Evolutionary conservation across 1,284 basidiomycete species (phyloP).

Genomic region (Pyrrhoderma lamaoense): DNA sequence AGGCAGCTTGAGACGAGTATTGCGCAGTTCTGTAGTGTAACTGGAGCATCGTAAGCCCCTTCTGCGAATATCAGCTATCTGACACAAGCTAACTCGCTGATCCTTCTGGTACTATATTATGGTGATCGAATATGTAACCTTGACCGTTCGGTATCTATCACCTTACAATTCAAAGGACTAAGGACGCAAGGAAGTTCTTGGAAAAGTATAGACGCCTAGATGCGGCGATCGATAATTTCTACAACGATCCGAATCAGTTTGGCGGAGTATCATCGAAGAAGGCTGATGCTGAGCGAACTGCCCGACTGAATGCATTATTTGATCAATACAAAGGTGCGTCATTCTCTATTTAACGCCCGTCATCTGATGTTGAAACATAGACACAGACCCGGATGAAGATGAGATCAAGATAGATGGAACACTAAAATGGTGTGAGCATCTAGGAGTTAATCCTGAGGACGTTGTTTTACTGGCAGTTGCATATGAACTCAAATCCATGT

Average conservation of each 20-base stretch:
- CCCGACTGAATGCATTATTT: conserved; percentile 55
- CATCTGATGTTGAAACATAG: not conserved
- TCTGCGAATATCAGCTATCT: conserved; percentile 1
- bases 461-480: conserved; percentile 72
- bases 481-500: conserved; percentile 66
- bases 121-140: not conserved
- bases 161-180: conserved; percentile 33
- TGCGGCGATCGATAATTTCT: conserved; percentile 70
- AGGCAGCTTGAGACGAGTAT: conserved; percentile 39
- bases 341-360: not conserved
- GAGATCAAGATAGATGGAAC: conserved; percentile 71
- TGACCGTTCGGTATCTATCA: conserved; percentile 10
- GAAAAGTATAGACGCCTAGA: conserved; percentile 69
- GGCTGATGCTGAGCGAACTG: conserved; percentile 5
- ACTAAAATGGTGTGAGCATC: conserved; percentile 61
- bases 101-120: conserved; percentile 1
- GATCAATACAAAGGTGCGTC: conserved; percentile 71
- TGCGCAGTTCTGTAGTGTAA: conserved; percentile 56
- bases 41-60: conserved; percentile 58
- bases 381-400: conserved; percentile 46
- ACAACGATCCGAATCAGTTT: conserved; percentile 40
- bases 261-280: conserved; percentile 31
- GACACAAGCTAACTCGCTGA: conserved; percentile 11
- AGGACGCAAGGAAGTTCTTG: conserved; percentile 67
- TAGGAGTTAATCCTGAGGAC: conserved; percentile 65